Evolutionary conservation across 2,329 filamentous ascomycete species (phyloP), one percentile per base, ranked within the genome.

Genomic region (Ambrosiella xylebori): DNA sequence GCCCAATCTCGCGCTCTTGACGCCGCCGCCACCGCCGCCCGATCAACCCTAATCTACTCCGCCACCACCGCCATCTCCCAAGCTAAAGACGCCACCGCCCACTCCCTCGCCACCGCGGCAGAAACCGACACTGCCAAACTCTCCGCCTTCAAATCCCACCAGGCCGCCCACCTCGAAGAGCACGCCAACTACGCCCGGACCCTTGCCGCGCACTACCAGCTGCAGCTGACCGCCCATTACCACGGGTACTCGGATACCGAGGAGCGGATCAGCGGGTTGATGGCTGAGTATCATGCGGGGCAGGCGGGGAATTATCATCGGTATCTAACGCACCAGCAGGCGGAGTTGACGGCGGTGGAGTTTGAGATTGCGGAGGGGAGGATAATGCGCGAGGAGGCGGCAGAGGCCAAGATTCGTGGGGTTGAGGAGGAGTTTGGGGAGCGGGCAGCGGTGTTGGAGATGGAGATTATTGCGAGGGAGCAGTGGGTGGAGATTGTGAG

Each of bases 121-220:
- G 61, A 60, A 0, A 61, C 62, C 2, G 65, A 66, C 0, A 62
- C 64, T 6, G 63, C 59, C 0, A 69, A 67, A 52, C 59, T 75
- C 6, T 59, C 62, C 1, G 65, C 67, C 1, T 66, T 66, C 19
- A 70, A 75, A 61, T 58, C 62, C 0, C 58, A 61, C 1, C 68
- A 76, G 56, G 61, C 68, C 4, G 61, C 62, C 5, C 76, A 80
- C 40, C 74, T 74, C 61, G 65, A 65, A 5, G 61, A 64, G 3
- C 72, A 76, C 0, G 66, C 71, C 0, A 64, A 63, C 0, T 66
- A 70, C 49, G 77, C 79, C 63, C 65, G 64, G 8, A 65, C 63
- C 6, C 66, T 76, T 5, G 75, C 79, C 61, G 67, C 70, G 3
- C 65, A 70, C 38, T 79, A 79, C 62, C 63, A 69, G 0, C 61